Conservation (phyloP, 73 alveolate species). For the Tetrahymena thermophila region DNA sequence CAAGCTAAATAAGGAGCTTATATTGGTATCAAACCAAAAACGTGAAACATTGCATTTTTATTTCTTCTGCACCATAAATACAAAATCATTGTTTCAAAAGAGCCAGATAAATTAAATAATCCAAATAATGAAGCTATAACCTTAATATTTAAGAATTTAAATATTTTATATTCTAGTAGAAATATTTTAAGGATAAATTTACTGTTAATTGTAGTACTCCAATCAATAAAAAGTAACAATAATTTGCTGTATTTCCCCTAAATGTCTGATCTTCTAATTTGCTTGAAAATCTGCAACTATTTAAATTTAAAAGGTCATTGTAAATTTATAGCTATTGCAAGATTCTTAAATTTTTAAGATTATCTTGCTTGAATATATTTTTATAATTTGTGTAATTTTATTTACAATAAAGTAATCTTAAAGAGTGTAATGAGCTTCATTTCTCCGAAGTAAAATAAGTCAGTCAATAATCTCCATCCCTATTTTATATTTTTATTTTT, state of each 20-base stretch:
- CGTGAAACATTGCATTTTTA: not conserved
- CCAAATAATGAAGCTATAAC: not conserved
- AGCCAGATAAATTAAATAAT: not conserved
- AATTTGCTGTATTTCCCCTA: not conserved
- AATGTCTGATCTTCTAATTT: not conserved
- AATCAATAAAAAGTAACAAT: not conserved
- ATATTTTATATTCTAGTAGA: not conserved
- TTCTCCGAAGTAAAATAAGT: not conserved
- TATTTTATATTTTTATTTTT: not conserved
- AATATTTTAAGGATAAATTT: not conserved
- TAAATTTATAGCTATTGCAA: not conserved
- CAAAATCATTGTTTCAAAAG: not conserved
- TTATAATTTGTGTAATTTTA: not conserved
- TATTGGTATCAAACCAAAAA: not conserved
- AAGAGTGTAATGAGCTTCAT: not conserved
- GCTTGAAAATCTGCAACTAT: not conserved
- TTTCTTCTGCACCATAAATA: conserved; percentile 1
- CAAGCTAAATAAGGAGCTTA: not conserved
- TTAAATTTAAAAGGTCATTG: not conserved
- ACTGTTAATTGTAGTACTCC: not conserved
- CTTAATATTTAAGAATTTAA: not conserved
- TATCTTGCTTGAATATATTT: not conserved
- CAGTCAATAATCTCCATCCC: not conserved
- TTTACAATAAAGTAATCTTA: not conserved
- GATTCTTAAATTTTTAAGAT: not conserved